Conservation (phyloP, 2,329 filamentous ascomycete genomes). For the Epichloe amarillans region DNA sequence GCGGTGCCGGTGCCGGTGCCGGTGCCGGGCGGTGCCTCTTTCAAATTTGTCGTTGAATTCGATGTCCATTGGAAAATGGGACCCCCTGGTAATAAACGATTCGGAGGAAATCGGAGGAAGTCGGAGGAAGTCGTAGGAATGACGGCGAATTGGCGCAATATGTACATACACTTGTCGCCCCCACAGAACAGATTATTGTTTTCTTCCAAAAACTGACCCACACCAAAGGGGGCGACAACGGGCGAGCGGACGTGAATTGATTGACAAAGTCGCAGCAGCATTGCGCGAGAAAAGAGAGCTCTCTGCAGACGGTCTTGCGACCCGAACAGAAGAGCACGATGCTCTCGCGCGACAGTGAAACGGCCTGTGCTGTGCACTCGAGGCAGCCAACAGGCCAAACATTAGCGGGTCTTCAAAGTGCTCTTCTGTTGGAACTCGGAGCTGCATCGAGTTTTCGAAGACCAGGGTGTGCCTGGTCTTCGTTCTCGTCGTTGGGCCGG, state of each 20-base stretch:
- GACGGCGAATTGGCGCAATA: background rate
- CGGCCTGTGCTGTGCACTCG: too few species aligned
- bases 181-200: background rate
- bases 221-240: too few species aligned
- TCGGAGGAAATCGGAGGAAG: slow-evolving; percentile 3
- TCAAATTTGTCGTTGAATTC: too few species aligned
- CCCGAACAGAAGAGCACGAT: background rate
- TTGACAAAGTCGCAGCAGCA: background rate
- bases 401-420: too few species aligned
- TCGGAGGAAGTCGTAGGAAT: slow-evolving; percentile 1
- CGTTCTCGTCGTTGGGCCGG: too few species aligned
- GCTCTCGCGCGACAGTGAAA: slow-evolving; percentile 1
- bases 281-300: background rate
- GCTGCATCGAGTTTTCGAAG: background rate
- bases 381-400: too few species aligned
- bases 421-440: background rate
- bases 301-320: too few species aligned
- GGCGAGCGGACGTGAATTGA: too few species aligned
- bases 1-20: too few species aligned
- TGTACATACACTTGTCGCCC: background rate
- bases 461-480: background rate
- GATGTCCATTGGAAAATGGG: background rate
- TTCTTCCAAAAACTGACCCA: too few species aligned
- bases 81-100: background rate
- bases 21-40: too few species aligned